These are phyloP conservation scores for Trichoderma reesei DNA, from an alignment of 495 filamentous ascomycete genomes.

Conservation along the genomic window DNA sequence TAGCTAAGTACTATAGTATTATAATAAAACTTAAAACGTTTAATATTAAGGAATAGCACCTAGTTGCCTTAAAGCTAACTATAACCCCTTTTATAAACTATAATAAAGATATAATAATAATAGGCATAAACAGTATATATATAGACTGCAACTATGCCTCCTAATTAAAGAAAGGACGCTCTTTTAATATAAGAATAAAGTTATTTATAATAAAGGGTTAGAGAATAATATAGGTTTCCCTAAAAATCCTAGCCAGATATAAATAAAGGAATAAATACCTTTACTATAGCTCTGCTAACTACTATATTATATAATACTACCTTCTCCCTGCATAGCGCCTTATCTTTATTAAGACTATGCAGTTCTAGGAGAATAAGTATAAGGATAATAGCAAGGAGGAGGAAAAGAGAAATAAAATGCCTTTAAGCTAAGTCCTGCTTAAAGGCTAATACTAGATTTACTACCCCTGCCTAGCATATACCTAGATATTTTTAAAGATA, in stretches of 20 bases:
- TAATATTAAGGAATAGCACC: not conserved
- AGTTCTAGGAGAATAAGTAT: not conserved
- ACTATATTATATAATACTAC: too few relatives aligned
- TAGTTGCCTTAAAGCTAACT: not conserved
- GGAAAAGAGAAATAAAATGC: not conserved
- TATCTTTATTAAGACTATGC: too few relatives aligned
- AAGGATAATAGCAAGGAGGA: not conserved
- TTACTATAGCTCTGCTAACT: too few relatives aligned
- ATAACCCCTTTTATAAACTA: not conserved
- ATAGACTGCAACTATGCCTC: too few relatives aligned
- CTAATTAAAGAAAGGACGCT: too few relatives aligned
- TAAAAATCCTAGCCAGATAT: too few relatives aligned
- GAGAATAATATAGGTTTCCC: too few relatives aligned
- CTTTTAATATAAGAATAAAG: too few relatives aligned
- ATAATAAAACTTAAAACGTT: not conserved
- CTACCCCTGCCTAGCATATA: not conserved
- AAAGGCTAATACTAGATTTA: not conserved
- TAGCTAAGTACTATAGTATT: not conserved
- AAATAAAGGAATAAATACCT: too few relatives aligned
- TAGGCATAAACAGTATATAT: not conserved
- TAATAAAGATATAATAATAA: not conserved
- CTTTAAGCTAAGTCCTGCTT: not conserved
- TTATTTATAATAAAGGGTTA: too few relatives aligned
- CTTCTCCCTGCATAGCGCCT: too few relatives aligned
- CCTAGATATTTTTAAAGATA: not conserved